Evolutionary conservation across 2,329 filamentous ascomycete genomes (phyloP), one percentile per base, ranked within the genome.

Genomic region (Fusarium sp.): DNA sequence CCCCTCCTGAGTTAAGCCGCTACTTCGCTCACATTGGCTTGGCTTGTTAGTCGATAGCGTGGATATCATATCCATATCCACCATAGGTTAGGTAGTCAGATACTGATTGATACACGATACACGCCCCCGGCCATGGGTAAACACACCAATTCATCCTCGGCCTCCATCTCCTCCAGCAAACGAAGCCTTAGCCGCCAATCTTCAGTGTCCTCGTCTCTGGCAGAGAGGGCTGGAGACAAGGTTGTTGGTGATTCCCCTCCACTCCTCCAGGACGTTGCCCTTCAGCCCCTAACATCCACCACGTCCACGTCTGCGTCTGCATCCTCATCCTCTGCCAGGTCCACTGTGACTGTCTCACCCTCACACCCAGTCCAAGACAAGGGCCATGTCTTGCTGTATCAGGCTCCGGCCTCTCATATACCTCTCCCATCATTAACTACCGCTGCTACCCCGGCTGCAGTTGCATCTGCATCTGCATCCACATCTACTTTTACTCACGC

Each of bases 221-320:
- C 69, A 64, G 56, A 73, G 58, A 67, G 64, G 49, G 26, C 45
- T 37, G 57, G 64, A 63, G 73, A 72, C 67, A 75, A 75, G 74
- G 75, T 73, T 69, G 71, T 64, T 66, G 67, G 71, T 67, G 75
- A 73, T 64, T 79, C 76, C 60, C 70, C 73, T 64, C 61, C 71
- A 33, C 62, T 67, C 69, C 76, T 73, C 60, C 76, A 75, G 62
- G 76, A 74, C 69, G 78, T 80, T 55, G 73, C 76, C 62, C 78
- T 80, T 58, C 76, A 77, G 66, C 77, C 76, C 73, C 77, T 80
- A 71, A 73, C 74, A 67, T 68, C 74, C 61, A 48, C 30, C 30
- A 30, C 7, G 30, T 30, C 30, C 30, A 30, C 30, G 30, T 30
- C 30, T 30, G 30, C 74, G 40, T 69, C 74, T 30, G 66, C 64